Percentiles rank a stretch among this genome's conserved stretches.
phyloP scores from a whole-genome alignment of 257 asterid genomes.

The Solanum bulbocastanum region DNA sequence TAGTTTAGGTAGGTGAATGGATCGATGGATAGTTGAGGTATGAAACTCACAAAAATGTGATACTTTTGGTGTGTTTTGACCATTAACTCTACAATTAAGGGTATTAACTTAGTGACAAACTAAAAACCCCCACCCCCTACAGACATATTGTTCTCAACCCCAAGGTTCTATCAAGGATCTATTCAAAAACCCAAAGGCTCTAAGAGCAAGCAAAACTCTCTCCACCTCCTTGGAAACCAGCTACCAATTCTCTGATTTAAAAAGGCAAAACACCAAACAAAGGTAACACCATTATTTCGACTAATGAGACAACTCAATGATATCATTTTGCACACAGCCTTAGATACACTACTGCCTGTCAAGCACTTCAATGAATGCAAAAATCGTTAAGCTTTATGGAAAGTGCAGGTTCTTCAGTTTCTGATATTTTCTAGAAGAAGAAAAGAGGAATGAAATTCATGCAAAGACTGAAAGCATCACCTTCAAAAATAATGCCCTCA shows the following conservation, averaged over 20 bases:
- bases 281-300: background rate
- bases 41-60: background rate
- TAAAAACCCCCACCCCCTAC: background rate
- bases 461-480: background rate
- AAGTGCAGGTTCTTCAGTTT: background rate
- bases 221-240: background rate
- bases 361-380: background rate
- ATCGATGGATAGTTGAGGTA: background rate
- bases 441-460: background rate
- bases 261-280: background rate
- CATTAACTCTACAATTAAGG: background rate
- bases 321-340: background rate
- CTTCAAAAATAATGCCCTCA: background rate
- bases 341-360: background rate
- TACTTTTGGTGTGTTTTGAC: background rate
- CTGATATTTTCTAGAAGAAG: background rate
- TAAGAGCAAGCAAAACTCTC: background rate
- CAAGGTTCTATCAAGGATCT: background rate
- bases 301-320: background rate
- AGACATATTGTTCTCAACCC: background rate
- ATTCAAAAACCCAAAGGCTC: background rate
- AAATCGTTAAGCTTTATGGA: background rate
- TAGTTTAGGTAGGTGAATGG: background rate
- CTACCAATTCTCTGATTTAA: background rate
- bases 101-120: background rate